Conservation (phyloP, 305 asterid genomes). For the Fraxinus sp. region DNA sequence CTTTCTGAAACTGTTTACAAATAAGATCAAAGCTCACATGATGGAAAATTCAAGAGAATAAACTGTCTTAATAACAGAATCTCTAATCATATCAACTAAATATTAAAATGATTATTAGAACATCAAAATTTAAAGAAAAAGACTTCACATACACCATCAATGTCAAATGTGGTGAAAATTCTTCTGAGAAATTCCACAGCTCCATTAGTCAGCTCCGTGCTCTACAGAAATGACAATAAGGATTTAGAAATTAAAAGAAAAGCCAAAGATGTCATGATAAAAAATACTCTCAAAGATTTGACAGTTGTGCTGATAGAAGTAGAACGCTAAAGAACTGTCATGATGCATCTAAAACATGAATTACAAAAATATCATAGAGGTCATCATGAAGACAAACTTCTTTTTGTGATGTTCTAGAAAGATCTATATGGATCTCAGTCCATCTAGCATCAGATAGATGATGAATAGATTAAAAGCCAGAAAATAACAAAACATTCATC, state of each 20-base stretch:
- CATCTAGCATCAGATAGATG: background rate
- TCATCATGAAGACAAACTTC: slow-evolving; percentile 2
- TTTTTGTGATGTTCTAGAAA: background rate
- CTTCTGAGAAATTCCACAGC: slow-evolving; percentile 79
- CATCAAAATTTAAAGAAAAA: slow-evolving; percentile 1
- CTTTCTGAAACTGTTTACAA: background rate
- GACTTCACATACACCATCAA: slow-evolving; percentile 64
- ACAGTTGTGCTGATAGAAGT: background rate
- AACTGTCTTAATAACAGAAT: background rate
- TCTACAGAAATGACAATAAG: slow-evolving; percentile 48
- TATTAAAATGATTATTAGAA: background rate
- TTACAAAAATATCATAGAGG: slow-evolving; percentile 7
- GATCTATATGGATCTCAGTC: background rate
- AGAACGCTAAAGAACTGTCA: background rate
- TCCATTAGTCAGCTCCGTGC: slow-evolving; percentile 84
- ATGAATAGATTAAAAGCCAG: background rate
- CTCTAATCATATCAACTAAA: background rate
- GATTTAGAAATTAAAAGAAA: slow-evolving; percentile 25
- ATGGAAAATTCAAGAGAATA: slow-evolving; percentile 2
- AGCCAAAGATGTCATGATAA: background rate
- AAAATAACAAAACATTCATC: background rate
- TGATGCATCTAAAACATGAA: background rate
- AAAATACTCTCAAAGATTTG: background rate
- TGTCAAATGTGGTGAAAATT: slow-evolving; percentile 70
- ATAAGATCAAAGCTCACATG: slow-evolving; percentile 2